Evolutionary conservation across 2,329 filamentous ascomycete species (phyloP).

Genomic region (Leptographium procerum): DNA sequence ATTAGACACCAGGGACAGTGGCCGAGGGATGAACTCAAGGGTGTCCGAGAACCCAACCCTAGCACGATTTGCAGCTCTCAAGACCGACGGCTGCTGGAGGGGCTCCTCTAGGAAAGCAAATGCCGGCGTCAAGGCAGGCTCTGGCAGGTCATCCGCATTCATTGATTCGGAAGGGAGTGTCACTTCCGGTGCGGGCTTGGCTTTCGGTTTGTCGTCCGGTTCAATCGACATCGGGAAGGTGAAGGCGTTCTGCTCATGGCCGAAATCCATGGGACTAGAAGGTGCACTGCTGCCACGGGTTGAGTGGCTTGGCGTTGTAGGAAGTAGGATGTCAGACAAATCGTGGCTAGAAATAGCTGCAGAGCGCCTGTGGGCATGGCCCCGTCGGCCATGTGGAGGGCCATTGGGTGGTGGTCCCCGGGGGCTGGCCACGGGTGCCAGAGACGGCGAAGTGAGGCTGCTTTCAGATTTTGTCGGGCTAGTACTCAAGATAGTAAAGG

Average conservation of each 20-base stretch:
- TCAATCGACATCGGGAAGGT: not conserved
- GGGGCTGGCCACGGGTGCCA: constrained; percentile 17
- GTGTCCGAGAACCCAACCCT: constrained; percentile 77
- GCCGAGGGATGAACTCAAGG: constrained; percentile 71
- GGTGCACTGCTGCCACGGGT: constrained; percentile 52
- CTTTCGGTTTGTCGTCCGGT: not conserved
- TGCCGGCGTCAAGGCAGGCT: not conserved
- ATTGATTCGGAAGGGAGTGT: too few species aligned
- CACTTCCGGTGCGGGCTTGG: not conserved
- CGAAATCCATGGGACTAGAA: constrained; percentile 43
- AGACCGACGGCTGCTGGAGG: constrained; percentile 2
- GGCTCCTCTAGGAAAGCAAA: constrained; percentile 6
- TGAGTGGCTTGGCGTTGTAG: constrained; percentile 38
- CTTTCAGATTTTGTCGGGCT: constrained; percentile 56
- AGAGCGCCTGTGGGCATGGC: constrained; percentile 73
- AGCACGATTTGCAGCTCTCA: constrained; percentile 31
- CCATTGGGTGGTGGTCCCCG: not conserved
- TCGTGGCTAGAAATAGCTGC: constrained; percentile 77
- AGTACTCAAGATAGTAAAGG: constrained; percentile 51
- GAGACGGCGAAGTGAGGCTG: constrained; percentile 44
- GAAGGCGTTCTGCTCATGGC: not conserved
- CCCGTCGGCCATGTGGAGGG: constrained; percentile 36
- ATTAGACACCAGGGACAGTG: constrained; percentile 72
- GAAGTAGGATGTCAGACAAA: constrained; percentile 56
- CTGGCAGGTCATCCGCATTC: not conserved